Evolutionary conservation across 768 basidiomycete species (phyloP).

Genomic region (Leucogyrophana mollusca): DNA sequence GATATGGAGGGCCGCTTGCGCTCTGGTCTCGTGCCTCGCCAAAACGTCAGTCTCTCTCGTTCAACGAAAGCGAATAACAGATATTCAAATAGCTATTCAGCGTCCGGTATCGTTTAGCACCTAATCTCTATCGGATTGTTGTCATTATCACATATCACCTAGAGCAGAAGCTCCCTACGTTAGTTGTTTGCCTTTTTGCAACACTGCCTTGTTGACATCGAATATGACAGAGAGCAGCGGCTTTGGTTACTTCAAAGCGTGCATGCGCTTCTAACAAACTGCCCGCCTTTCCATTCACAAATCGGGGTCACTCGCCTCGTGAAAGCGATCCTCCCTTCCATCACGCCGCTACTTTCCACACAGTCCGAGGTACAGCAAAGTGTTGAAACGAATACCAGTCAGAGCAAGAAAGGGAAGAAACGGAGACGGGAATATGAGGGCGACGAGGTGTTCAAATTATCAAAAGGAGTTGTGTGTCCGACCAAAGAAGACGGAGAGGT

Average conservation of each 20-base stretch:
- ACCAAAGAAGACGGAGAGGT: slow-evolving; percentile 49
- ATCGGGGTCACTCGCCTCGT: slow-evolving; percentile 52
- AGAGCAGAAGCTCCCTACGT: slow-evolving; percentile 55
- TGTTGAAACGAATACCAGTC: slow-evolving; percentile 16
- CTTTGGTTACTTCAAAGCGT: slow-evolving; percentile 46
- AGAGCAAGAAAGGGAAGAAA: slow-evolving; percentile 63
- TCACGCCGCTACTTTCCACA: slow-evolving; percentile 47
- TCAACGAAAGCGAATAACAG: neutral
- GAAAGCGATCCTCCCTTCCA: slow-evolving; percentile 48
- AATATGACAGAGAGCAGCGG: slow-evolving; percentile 32
- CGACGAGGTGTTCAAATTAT: slow-evolving; percentile 63
- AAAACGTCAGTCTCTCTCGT: slow-evolving; percentile 40
- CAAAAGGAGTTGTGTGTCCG: slow-evolving; percentile 46
- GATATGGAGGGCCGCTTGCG: slow-evolving; percentile 55
- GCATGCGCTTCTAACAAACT: slow-evolving; percentile 39
- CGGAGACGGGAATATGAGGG: slow-evolving; percentile 69
- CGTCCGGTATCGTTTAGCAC: slow-evolving; percentile 49
- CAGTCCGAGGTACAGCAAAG: slow-evolving; percentile 29
- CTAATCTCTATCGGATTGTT: slow-evolving; percentile 54
- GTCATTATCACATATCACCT: slow-evolving; percentile 56
- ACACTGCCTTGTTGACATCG: slow-evolving; percentile 5
- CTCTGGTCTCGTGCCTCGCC: slow-evolving; percentile 47
- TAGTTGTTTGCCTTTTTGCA: slow-evolving; percentile 18
- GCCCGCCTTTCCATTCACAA: slow-evolving; percentile 45
- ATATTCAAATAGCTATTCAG: slow-evolving; percentile 32